Base-by-base conservation (phyloP, 2,329 filamentous ascomycete species). In the Acarospora socialis region DNA sequence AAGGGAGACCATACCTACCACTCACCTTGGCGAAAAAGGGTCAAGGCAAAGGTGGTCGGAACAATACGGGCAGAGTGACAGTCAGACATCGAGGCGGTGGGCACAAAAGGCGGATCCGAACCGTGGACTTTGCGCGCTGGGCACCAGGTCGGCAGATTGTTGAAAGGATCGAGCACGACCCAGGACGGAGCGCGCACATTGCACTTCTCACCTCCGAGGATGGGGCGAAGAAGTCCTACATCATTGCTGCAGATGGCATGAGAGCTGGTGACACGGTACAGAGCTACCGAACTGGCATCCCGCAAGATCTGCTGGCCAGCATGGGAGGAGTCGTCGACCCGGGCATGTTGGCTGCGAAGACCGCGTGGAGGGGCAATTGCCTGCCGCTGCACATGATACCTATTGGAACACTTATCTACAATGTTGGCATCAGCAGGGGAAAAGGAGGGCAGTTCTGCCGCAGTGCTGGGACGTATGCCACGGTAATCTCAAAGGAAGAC, bases 291-390 rank as follows among this genome's bases (percentile, higher is more conserved):
- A 63, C 77, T 5, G 92, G 90, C 43, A 90, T 98, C 37, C 90
- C 92, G 1, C 66, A 80, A 41, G 79, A 90, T 42, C 63, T 98
- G 34, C 69, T 94, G 48, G 75, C 79, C 30, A 84, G 77, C 51
- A 95, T 98, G 86, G 90, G 90, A 39, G 87, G 90, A 45, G 63
- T 77, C 24, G 70, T 94, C 30, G 90, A 98, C 66, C 84, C 87
- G 7, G 92, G 92, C 77, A 82, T 98, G 54, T 62, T 98, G 40
- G 90, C 92, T 5, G 81, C 90, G 18, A 90, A 82, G 62, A 98
- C 92, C 15, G 86, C 84, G 1, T 86, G 86, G 63, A 72, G 83
- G 49, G 90, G 90, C 34, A 98, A 98, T 57, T 98, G 90, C 53
- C 60, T 98, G 45, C 90, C 90, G 9, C 65, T 98, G 52, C 81